phyloP scores from a whole-genome alignment of 129 eudicot genomes.

The Flaveria ramosissima region DNA sequence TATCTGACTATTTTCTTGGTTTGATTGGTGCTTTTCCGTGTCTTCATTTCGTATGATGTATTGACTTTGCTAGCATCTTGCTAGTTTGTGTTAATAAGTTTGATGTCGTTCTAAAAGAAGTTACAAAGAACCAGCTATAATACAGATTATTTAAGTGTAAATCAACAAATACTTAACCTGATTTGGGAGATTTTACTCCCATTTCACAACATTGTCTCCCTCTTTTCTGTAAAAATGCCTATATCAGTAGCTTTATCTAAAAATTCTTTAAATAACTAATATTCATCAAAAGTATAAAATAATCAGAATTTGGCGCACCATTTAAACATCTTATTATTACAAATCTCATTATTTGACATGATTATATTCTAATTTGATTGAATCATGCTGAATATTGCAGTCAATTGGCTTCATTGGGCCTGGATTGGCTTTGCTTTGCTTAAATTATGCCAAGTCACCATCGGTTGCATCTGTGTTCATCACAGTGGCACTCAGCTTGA shows the following conservation, averaged over 20 bases:
- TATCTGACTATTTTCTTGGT: too few relatives aligned
- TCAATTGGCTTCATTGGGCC: slow-evolving; percentile 98
- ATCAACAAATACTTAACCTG: neutral
- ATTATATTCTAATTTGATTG: neutral
- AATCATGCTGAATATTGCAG: slow-evolving; percentile 39
- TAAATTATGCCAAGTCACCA: slow-evolving; percentile 84
- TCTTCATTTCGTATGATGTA: neutral
- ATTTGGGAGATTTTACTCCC: neutral
- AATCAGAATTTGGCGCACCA: neutral
- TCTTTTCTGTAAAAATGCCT: neutral
- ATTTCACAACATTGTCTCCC: neutral
- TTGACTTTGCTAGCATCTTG: too few relatives aligned
- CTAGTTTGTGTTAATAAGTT: too few relatives aligned
- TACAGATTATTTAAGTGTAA: neutral
- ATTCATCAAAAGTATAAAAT: neutral
- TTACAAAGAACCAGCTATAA: too few relatives aligned
- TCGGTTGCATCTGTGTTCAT: slow-evolving; percentile 64
- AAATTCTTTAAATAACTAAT: neutral
- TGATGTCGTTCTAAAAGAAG: too few relatives aligned
- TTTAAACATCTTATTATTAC: neutral
- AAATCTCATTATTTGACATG: slow-evolving; percentile 8
- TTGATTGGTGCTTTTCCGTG: neutral
- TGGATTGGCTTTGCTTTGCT: slow-evolving; percentile 78
- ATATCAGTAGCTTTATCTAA: neutral
- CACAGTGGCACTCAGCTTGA: slow-evolving; percentile 82